Evolutionary conservation across 2,329 filamentous ascomycete genomes (phyloP), one percentile per base, ranked within the genome.

Genomic region (Cryoendolithus antarcticus): DNA sequence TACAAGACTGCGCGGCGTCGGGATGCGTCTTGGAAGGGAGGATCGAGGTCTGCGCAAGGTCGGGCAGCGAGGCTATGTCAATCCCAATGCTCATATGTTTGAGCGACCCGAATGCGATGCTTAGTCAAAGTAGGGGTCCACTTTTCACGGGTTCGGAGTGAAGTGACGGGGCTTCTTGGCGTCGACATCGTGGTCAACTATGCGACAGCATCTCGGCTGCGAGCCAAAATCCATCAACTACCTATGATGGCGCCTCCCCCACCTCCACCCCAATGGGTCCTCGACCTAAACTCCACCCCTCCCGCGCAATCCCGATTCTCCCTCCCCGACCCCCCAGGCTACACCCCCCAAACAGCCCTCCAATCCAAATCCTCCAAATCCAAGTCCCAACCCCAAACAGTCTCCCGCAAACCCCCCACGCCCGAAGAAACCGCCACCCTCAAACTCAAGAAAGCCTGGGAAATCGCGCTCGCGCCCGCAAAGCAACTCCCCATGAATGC

Each of bases 381-480:
- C 29, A 42, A 39, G 37, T 49, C 39, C 28, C 49, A 48, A 35
- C 32, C 43, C 36, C 44, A 49, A 36, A 31, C 47, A 39, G 42
- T 61, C 44, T 48, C 70, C 60, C 77, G 81, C 50, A 77, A 81
- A 53, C 69, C 80, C 44, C 81, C 82, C 27, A 80, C 82, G 1
- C 63, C 80, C 49, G 82, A 82, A 54, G 88, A 96, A 64, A 95
- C 88, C 72, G 89, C 96, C 61, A 86, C 82, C 13, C 71, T 98
- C 47, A 96, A 96, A 70, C 69, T 98, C 53, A 98, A 98, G 66
- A 98, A 98, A 63, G 91, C 91, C 0, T 98, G 91, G 91, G 91
- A 98, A 63, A 75, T 98, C 33, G 89, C 91, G 32, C 76, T 98
- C 35, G 89, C 82, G 2, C 91, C 91, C 1, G 81, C 91, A 46